Percentiles rank a stretch among this genome's conserved stretches.
These are phyloP conservation scores for Zygosaccharomyces pseudobailii DNA, from an alignment of 1,139 yeast species.

Conservation along the genomic window DNA sequence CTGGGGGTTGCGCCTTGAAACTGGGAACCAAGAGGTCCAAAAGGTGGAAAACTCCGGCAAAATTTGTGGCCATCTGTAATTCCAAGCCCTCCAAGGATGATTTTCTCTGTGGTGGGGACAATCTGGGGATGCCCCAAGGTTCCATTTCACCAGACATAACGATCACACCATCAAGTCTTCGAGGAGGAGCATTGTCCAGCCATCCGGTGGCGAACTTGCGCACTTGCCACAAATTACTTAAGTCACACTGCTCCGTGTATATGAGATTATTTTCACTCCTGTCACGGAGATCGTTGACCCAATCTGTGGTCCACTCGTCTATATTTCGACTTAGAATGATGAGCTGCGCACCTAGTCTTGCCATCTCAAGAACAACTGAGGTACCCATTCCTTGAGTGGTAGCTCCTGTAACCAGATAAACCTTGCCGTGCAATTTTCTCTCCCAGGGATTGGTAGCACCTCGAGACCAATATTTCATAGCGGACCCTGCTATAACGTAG, in stretches of 20 bases:
- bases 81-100: conserved; percentile 80
- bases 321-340: conserved; percentile 63
- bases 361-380: conserved; percentile 65
- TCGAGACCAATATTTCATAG: conserved; percentile 64
- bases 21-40: conserved; percentile 76
- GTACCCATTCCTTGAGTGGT: conserved; percentile 85
- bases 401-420: conserved; percentile 79
- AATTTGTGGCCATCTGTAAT: conserved; percentile 76
- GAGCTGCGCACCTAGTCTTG: conserved; percentile 79
- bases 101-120: conserved; percentile 39
- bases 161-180: conserved; percentile 82
- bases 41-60: conserved; percentile 73
- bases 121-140: conserved; percentile 47
- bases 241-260: conserved; percentile 85
- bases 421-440: conserved; percentile 86
- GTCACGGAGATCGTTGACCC: conserved; percentile 70
- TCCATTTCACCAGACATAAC: conserved; percentile 82
- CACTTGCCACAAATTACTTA: conserved; percentile 68
- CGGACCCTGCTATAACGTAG: conserved; percentile 41
- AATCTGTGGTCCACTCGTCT: conserved; percentile 77
- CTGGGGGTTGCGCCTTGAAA: conserved; percentile 84
- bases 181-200: conserved; percentile 87
- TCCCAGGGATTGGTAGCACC: conserved; percentile 88
- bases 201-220: conserved; percentile 90
- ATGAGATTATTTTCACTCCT: conserved; percentile 65